Base-by-base conservation (phyloP, 768 basidiomycete species). In the Trametes cinnabarina region DNA sequence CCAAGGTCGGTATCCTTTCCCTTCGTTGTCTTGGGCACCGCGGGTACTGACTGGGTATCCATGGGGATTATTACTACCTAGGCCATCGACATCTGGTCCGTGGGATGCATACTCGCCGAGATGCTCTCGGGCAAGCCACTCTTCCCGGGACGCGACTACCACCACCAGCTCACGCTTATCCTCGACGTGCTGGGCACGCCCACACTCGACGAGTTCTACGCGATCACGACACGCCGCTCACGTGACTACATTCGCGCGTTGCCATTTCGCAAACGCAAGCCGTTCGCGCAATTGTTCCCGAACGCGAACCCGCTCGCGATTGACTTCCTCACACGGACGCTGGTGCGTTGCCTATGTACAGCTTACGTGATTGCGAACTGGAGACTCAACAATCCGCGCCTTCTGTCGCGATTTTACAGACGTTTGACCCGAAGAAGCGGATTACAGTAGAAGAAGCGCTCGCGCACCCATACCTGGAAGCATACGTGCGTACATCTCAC, bases 391-490 rank as follows among this genome's bases (percentile, higher is more conserved):
- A 32, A 32, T 32, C 2, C 12, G 12, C 12, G 30, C 30, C 7
- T 32, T 22, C 49, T 26, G 26, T 57, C 49, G 26, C 52, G 9
- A 26, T 1, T 28, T 49, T 47, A 44, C 64, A 90, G 90, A 96
- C 97, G 0, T 99, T 98, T 73, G 95, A 97, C 74, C 96, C 97
- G 22, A 95, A 94, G 79, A 97, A 95, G 72, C 88, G 97, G 43
- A 87, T 94, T 71, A 93, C 93, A 0, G 93, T 95, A 40, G 95
- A 98, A 69, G 87, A 95, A 57, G 94, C 94, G 6, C 77, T 99
- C 32, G 87, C 88, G n/a, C 95, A 98, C 67, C 94, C 95, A 6
- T 96, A 96, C 68, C 81, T 96, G 12, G 92, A 94, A 71, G 91
- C 94, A 71, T 96, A 97, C 69, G 90, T 90, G 66, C 43, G 87